A percentile compares a stretch with the other conserved stretches of the same genome.
These are phyloP conservation scores for Maudiozyma serrabonitensis DNA, from an alignment of 805 yeast genomes.

Conservation along the genomic window DNA sequence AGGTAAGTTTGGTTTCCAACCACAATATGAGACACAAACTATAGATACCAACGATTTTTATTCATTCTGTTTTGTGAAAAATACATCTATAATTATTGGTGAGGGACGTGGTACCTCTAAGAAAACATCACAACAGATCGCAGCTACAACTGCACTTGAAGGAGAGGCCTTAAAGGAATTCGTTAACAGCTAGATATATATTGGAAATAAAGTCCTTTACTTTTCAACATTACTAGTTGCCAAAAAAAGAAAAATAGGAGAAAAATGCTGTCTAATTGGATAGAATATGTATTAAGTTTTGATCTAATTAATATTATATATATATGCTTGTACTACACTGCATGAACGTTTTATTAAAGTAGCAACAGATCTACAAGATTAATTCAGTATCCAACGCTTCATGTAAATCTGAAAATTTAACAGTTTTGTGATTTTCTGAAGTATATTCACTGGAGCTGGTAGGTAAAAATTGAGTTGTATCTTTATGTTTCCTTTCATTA, in stretches of 20 bases:
- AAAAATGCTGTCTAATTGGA: neutral
- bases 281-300: neutral
- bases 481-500: too few relatives aligned
- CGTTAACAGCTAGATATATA: neutral
- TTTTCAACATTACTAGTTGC: neutral
- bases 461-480: neutral
- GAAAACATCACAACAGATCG: slow-evolving; percentile 8
- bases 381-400: slow-evolving; percentile 26
- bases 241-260: neutral
- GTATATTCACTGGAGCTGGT: neutral
- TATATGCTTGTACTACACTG: neutral
- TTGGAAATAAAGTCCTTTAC: too few relatives aligned
- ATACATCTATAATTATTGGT: slow-evolving; percentile 6
- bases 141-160: slow-evolving; percentile 5
- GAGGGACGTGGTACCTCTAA: slow-evolving; percentile 8
- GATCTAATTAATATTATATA: neutral
- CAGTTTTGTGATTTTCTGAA: slow-evolving; percentile 4
- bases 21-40: slow-evolving; percentile 7
- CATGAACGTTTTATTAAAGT: neutral
- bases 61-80: slow-evolving; percentile 4
- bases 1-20: slow-evolving; percentile 7
- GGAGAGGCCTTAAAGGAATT: slow-evolving; percentile 5
- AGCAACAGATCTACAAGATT: slow-evolving; percentile 4
- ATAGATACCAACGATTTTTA: slow-evolving; percentile 3
- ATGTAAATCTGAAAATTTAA: slow-evolving; percentile 19